Evolutionary conservation across 805 yeast genomes (phyloP).

Genomic region (Teunomyces lycoperdinae): DNA sequence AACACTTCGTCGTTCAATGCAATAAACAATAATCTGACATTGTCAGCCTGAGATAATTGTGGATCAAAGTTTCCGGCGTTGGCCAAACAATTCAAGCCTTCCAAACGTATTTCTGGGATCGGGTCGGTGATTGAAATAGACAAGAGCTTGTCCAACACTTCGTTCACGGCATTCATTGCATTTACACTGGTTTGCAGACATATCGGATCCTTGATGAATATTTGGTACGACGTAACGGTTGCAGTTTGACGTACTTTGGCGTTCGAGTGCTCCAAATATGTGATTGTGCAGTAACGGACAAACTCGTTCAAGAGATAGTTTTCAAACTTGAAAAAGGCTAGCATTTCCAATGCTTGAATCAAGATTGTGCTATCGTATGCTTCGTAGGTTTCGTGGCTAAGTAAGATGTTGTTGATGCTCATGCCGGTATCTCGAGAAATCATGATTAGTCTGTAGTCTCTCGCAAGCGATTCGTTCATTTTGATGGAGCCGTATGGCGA

Average conservation of each 20-base stretch:
- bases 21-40: slow-evolving; percentile 78
- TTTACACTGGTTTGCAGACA: slow-evolving; percentile 77
- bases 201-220: slow-evolving; percentile 79
- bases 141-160: slow-evolving; percentile 75
- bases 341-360: slow-evolving; percentile 74
- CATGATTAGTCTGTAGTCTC: slow-evolving; percentile 73
- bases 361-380: slow-evolving; percentile 47
- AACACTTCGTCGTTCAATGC: slow-evolving; percentile 90
- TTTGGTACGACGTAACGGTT: slow-evolving; percentile 74
- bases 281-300: slow-evolving; percentile 79
- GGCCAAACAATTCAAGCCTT: slow-evolving; percentile 64
- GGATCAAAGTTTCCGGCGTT: slow-evolving; percentile 75
- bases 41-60: slow-evolving; percentile 90
- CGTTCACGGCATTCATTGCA: slow-evolving; percentile 78
- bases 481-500: slow-evolving; percentile 65
- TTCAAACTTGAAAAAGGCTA: slow-evolving; percentile 70
- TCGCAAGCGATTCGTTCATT: slow-evolving; percentile 65
- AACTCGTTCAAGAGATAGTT: slow-evolving; percentile 81
- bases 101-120: slow-evolving; percentile 76
- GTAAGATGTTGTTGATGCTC: slow-evolving; percentile 32
- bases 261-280: slow-evolving; percentile 77
- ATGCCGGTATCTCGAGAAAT: slow-evolving; percentile 63
- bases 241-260: slow-evolving; percentile 81
- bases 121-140: slow-evolving; percentile 89
- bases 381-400: slow-evolving; percentile 31